Evolutionary conservation across 768 basidiomycete genomes (phyloP).

Genomic region (Boletus edulis): DNA sequence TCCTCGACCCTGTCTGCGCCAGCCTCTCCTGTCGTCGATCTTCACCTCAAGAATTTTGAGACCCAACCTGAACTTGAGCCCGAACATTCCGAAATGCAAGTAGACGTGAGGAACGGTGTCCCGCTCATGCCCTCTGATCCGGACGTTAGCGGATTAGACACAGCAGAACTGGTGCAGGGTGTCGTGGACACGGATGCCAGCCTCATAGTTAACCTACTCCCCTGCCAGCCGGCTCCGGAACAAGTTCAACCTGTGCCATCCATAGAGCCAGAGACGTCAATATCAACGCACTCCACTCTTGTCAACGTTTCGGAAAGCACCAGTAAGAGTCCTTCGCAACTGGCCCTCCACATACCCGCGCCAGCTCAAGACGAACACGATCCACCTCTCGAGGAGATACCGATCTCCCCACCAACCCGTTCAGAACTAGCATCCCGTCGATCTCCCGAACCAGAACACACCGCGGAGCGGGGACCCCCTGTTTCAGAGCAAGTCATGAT

Average conservation of each 20-base stretch:
- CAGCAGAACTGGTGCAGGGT: background rate
- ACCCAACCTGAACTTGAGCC: background rate
- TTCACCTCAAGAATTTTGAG: conserved; percentile 1
- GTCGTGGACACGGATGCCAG: background rate
- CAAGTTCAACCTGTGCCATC: background rate
- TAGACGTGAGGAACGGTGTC: background rate
- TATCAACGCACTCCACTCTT: background rate
- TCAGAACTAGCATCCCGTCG: conserved; percentile 6
- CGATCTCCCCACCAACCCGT: background rate
- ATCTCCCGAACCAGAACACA: conserved; percentile 7
- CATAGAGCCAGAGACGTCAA: background rate
- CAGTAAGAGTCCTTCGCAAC: conserved; percentile 15
- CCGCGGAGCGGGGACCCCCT: conserved; percentile 1
- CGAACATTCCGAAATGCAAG: background rate
- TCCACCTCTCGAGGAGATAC: background rate
- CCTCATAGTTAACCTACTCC: background rate
- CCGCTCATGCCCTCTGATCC: background rate
- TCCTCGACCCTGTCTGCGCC: background rate
- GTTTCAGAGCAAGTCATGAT: conserved; percentile 31
- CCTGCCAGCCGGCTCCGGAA: conserved; percentile 3
- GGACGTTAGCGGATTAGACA: background rate
- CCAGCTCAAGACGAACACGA: conserved; percentile 3
- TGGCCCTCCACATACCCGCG: background rate
- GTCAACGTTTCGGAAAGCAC: conserved; percentile 1
- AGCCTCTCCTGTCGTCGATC: conserved; percentile 7